Conservation (phyloP, 306 rosid species). For the Cucumis cinereus region DNA sequence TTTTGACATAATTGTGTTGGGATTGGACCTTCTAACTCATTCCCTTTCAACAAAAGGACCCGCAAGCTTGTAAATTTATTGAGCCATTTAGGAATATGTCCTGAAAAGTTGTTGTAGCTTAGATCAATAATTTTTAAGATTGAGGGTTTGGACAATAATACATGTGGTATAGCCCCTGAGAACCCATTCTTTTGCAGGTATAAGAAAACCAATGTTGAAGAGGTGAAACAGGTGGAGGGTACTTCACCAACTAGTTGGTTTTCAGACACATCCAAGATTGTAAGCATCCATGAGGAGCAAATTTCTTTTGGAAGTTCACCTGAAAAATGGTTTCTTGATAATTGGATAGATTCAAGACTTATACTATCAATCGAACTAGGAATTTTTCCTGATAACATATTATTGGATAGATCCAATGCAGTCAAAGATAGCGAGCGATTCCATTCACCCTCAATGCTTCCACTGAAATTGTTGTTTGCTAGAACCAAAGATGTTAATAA, state of each 20-base stretch:
- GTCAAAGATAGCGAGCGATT: fast-evolving
- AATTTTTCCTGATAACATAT: background rate
- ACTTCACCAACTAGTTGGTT: background rate
- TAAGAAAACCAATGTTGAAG: background rate
- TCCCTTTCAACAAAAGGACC: background rate
- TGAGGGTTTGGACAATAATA: background rate
- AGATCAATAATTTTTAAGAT: background rate
- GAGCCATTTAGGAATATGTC: background rate
- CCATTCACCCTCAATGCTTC: background rate
- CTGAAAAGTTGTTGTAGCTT: background rate
- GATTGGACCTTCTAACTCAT: background rate
- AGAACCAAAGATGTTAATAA: background rate
- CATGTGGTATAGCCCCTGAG: background rate
- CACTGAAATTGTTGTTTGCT: background rate
- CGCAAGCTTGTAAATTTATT: background rate
- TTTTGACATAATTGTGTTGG: background rate
- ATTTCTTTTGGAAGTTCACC: background rate
- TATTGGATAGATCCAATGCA: background rate
- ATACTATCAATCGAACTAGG: background rate
- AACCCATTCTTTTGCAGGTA: background rate
- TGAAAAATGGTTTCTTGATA: background rate
- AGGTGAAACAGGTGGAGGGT: slow-evolving; percentile 2
- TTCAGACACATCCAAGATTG: background rate
- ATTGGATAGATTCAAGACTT: background rate
- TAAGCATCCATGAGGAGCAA: background rate